Evolutionary conservation across 768 basidiomycete species (phyloP), one percentile per base, ranked within the genome.

Genomic region (Xanthoconium purpureum): DNA sequence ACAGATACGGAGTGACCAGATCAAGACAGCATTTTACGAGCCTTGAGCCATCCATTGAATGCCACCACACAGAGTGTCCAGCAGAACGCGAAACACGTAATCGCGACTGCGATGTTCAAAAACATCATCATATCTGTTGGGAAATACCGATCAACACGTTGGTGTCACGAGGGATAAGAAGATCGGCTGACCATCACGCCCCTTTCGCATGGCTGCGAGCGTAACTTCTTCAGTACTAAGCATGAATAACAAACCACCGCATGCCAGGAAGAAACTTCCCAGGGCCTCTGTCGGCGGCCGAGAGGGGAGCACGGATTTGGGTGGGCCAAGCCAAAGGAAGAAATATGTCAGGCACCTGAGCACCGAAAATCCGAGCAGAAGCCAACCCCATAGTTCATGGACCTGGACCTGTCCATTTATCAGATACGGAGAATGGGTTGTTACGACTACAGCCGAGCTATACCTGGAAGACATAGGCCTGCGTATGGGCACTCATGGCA

Each of bases 231-330:
- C 94, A 9, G 88, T 88, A 36, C 89, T 92, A 56, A 94, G 82
- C 71, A 95, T 91, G 74, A 98, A 98, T 48, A 86, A 80, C 55
- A 98, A 70, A 11, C 96, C 96, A 45, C 95, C 95, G 52, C 87
- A 88, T 8, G 94, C 83, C 48, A 95, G 77, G 74, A 89, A 89
- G 73, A 98, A 91, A 56, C 90, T 83, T 15, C 88, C 91, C 39
- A 98, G 73, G 6, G 88, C 88, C 75, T 98, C 96, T 0, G 95
- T 95, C 0, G 95, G 96, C 6, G 96, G 96, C 10, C 94, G 84
- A 14, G 90, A 91, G 2, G 96, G 96, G 14, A 92, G 80, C n/a
- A 87, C 78, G 2, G 91, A 93, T 13, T 80, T 79, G 8, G 92
- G 89, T 13, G 94, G 94, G 30, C 80, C 78, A 44, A 95, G 78